Percentiles rank a stretch among this genome's conserved stretches.
Conservation (phyloP, 2,329 filamentous ascomycete genomes). For the Ophiocordyceps unilateralis region DNA sequence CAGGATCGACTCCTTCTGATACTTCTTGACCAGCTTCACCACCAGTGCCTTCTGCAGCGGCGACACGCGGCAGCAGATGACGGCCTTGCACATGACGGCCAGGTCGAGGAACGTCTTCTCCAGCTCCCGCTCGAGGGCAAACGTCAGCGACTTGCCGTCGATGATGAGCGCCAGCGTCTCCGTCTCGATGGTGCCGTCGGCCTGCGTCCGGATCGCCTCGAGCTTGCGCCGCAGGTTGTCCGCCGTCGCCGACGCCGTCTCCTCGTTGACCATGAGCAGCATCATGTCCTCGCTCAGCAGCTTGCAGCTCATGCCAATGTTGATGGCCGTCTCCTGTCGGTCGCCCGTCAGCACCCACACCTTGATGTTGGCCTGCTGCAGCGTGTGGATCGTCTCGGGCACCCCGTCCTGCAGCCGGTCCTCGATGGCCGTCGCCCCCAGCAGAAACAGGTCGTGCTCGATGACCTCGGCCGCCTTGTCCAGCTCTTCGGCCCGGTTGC, state of each 20-base stretch:
- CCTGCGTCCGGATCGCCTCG: constrained; percentile 74
- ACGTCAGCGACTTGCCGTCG: constrained; percentile 90
- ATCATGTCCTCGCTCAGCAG: constrained; percentile 98
- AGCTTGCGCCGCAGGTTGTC: constrained; percentile 90
- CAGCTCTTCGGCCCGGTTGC: constrained; percentile 82
- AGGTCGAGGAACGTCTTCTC: constrained; percentile 89
- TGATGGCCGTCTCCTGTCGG: constrained; percentile 96
- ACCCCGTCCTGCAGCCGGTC: constrained; percentile 94
- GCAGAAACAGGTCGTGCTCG: constrained; percentile 76
- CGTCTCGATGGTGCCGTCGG: constrained; percentile 56
- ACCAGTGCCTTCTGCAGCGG: constrained; percentile 93
- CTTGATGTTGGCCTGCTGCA: constrained; percentile 95
- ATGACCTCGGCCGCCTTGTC: constrained; percentile 96
- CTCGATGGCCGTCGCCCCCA: constrained; percentile 93
- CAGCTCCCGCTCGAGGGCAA: constrained; percentile 78
- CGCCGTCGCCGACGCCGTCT: constrained; percentile 57
- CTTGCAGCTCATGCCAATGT: constrained; percentile 99
- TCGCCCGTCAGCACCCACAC: constrained; percentile 97
- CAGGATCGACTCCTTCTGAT: constrained; percentile 74
- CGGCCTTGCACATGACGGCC: constrained; percentile 93
- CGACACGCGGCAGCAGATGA: constrained; percentile 94
- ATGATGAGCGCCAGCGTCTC: constrained; percentile 86
- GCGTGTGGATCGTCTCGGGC: constrained; percentile 90
- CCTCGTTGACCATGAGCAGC: constrained; percentile 88
- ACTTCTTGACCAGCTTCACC: constrained; percentile 91